Percentiles rank a stretch among this genome's conserved stretches.
These are phyloP conservation scores for Tetradesmus lagerheimii DNA, from an alignment of 139 green algal species.

Conservation along the genomic window DNA sequence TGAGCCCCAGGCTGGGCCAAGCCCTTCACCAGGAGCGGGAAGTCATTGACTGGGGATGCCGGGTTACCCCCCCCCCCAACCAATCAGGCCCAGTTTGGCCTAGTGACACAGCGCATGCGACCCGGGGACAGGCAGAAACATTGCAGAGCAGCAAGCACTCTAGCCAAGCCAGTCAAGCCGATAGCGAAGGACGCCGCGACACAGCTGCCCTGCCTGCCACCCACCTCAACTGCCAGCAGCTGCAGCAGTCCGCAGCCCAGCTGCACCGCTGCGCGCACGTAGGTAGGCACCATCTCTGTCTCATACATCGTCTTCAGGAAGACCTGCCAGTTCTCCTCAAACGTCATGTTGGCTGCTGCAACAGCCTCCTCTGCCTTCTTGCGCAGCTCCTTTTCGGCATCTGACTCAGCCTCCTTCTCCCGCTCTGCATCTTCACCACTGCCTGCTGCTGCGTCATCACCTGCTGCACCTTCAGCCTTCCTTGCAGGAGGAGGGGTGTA, in stretches of 20 bases:
- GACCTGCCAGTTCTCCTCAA: slow-evolving; percentile 46
- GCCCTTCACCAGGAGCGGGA: too few species aligned
- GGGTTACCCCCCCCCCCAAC: too few species aligned
- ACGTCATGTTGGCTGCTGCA: slow-evolving; percentile 12
- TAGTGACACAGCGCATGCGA: too few species aligned
- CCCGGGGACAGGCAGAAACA: too few species aligned
- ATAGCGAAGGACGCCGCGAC: neutral
- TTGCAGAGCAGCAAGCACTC: too few species aligned
- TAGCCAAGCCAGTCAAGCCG: too few species aligned
- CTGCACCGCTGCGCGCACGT: neutral
- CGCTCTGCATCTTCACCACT: neutral
- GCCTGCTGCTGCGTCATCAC: neutral
- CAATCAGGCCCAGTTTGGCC: too few species aligned
- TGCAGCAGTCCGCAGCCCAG: slow-evolving; percentile 32
- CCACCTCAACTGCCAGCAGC: slow-evolving; percentile 3
- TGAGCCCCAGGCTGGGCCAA: too few species aligned
- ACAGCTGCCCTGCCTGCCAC: neutral
- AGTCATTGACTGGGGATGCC: too few species aligned
- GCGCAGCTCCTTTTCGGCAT: neutral
- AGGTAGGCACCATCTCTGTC: slow-evolving; percentile 5
- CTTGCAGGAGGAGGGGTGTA: neutral
- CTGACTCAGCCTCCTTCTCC: neutral
- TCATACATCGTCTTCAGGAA: slow-evolving; percentile 36
- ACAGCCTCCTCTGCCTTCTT: neutral
- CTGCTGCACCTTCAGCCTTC: neutral